Evolutionary conservation across 495 filamentous ascomycete species (phyloP), one percentile per base, ranked within the genome.

Genomic region (Mytilinidion resinicola): DNA sequence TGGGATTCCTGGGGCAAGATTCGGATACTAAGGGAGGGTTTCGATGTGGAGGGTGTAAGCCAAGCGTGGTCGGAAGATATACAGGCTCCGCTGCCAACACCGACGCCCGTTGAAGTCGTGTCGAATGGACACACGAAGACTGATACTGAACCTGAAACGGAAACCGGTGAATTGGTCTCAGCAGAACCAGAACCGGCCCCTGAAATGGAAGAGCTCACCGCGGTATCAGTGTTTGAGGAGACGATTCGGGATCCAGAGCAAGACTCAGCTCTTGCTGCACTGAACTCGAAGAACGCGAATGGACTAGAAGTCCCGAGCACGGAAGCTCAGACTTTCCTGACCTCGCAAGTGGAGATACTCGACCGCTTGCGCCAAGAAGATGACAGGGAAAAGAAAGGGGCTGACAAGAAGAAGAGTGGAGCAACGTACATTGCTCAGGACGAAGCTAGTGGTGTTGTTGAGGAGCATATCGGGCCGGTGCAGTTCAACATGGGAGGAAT

Each of bases 1-100:
- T 97, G 95, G 95, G 93, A 99, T 71, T 96, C 91, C 0, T 96
- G 92, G 90, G 92, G 89, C 30, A 99, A 97, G 72, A 96, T 99
- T 57, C 81, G 91, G 19, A 88, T 96, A 41, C 76, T 97, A 15
- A 79, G 89, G n/a, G 95, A 96, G 74, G 89, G 87, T 12, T 97
- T 96, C 67, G 90, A 96, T 60, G 87, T 95, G 44, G 93, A 98
- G 74, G 81, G 80, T 5, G 82, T 91, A 35, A 92, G 87, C 65
- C 83, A 81, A 47, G 88, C 85, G 15, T 96, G 91, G 91, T 83
- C 83, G 15, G 78, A 86, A 48, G 91, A 96, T 63, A 85, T 93
- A 53, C 80, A 87, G 57, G 79, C 36, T 67, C 74, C 9, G 72
- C 12, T 38, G 20, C 43, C 34, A 30, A 25, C 33, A 33, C 36